Evolutionary conservation across 441 rosid species (phyloP), one percentile per base, ranked within the genome.

Genomic region (Syzygium malaccense): DNA sequence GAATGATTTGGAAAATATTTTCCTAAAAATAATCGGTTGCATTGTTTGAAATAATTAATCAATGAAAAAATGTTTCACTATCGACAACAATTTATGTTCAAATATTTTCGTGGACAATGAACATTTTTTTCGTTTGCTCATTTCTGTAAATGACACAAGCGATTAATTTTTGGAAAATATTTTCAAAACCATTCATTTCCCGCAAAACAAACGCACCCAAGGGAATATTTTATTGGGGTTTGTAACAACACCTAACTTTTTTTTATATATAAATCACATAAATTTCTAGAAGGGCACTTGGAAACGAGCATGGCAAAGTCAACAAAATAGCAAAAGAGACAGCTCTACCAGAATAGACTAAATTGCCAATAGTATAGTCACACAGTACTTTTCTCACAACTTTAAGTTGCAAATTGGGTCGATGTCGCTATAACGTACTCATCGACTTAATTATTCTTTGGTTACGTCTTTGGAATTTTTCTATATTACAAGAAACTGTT

Each of bases 61-160:
- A 33, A 33, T 20, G 4, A 37, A 71, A 71, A 41, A 71, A 28
- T 37, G 2, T 6, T 23, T 75, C n/a, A 0, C 23, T 75, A 14
- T 20, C 51, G 1, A 19, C 4, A 33, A 33, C 5, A 23, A 71
- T 71, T 71, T 20, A 71, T 33, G 48, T 5, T 8, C 12, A 71
- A 71, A 33, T 0, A 75, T 68, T 10, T 23, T 14, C 4, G 4
- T 4, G 9, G 1, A 37, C 1, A 1, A 41, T 20, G 11, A 71
- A 20, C 8, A 19, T 32, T 68, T 11, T 71, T 12, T 37, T 75
- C 51, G 3, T 75, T 37, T 75, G n/a, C 23, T 75, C 17, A 19
- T 71, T 33, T 33, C 5, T 37, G 0, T 32, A 68, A 32, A 20
- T 2, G 7, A 68, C 11, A 0, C 4, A 23, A 71, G 14, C 1